phyloP scores from a whole-genome alignment of 768 basidiomycete species.

The Strobilomyces confusus region DNA sequence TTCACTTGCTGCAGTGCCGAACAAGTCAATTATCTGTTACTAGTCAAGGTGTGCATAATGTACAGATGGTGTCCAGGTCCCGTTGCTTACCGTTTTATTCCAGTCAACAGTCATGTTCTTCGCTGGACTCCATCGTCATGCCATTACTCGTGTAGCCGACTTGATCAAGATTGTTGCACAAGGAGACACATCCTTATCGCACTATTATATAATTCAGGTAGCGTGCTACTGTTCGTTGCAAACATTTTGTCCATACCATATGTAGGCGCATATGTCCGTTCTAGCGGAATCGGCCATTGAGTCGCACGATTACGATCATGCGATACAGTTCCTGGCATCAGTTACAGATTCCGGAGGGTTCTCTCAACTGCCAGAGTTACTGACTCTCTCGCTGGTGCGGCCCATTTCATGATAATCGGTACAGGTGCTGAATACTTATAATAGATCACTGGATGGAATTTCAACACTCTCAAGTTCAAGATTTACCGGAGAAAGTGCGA shows the following conservation, averaged over 20 bases:
- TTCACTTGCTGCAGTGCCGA: conserved; percentile 5
- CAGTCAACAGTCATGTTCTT: conserved; percentile 12
- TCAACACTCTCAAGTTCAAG: conserved; percentile 5
- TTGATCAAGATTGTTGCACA: background rate
- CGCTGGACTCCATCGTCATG: background rate
- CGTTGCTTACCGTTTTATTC: background rate
- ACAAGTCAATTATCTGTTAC: conserved; percentile 9
- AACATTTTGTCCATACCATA: background rate
- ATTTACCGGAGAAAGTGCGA: conserved; percentile 8
- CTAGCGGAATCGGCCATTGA: conserved; percentile 10
- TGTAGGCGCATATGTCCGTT: conserved; percentile 11
- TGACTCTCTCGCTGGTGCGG: conserved; percentile 16
- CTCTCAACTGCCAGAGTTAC: conserved; percentile 4
- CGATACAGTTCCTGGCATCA: conserved; percentile 7
- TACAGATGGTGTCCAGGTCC: background rate
- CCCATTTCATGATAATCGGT: background rate
- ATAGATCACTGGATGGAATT: conserved; percentile 18
- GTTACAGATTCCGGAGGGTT: background rate
- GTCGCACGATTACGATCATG: conserved; percentile 4
- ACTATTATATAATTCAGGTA: conserved; percentile 10
- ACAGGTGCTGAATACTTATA: background rate
- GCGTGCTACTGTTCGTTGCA: background rate
- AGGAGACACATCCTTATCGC: background rate
- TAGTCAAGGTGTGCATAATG: conserved; percentile 9
- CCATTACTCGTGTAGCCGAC: conserved; percentile 8